Evolutionary conservation across 2,329 filamentous ascomycete genomes (phyloP).

Genomic region (Ophiostoma ips): DNA sequence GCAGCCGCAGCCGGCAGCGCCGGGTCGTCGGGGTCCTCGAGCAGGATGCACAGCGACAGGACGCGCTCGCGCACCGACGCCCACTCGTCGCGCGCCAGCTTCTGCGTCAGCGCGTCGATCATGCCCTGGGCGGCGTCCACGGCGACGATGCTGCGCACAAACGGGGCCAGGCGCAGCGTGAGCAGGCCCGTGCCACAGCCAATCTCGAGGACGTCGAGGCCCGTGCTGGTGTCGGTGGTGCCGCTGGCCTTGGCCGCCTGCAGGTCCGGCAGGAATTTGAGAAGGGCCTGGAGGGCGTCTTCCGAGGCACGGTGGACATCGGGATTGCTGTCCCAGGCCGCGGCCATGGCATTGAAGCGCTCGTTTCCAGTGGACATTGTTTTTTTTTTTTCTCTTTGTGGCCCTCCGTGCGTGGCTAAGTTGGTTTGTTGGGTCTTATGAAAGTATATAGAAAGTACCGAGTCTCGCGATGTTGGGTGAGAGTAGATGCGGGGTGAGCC

Average conservation of each 20-base stretch:
- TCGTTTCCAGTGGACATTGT: constrained; percentile 18
- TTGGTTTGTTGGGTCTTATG: no score
- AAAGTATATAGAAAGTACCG: no score
- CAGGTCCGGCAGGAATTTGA: constrained; percentile 22
- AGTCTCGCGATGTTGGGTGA: no score
- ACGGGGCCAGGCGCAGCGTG: constrained; percentile 33
- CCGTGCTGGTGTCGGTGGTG: not conserved
- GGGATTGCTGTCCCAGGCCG: constrained; percentile 39
- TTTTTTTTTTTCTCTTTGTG: no score
- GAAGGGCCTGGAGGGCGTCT: constrained; percentile 31
- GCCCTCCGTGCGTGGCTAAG: no score
- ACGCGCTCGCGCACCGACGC: constrained; percentile 19
- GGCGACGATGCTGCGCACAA: constrained; percentile 33
- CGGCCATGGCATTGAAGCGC: constrained; percentile 41
- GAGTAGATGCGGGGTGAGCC: no score
- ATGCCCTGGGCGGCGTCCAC: constrained; percentile 41
- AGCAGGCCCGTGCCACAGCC: constrained; percentile 44
- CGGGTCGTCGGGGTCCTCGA: constrained; percentile 35
- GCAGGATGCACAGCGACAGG: constrained; percentile 29
- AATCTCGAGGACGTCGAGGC: constrained; percentile 37
- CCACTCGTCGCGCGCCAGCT: constrained; percentile 30
- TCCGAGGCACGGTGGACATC: constrained; percentile 31
- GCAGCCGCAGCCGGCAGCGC: constrained; percentile 21
- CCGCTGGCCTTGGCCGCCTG: constrained; percentile 7
- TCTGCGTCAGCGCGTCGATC: constrained; percentile 34